Evolutionary conservation across 2,329 filamentous ascomycete genomes (phyloP).

Genomic region (Aureobasidium sp.): DNA sequence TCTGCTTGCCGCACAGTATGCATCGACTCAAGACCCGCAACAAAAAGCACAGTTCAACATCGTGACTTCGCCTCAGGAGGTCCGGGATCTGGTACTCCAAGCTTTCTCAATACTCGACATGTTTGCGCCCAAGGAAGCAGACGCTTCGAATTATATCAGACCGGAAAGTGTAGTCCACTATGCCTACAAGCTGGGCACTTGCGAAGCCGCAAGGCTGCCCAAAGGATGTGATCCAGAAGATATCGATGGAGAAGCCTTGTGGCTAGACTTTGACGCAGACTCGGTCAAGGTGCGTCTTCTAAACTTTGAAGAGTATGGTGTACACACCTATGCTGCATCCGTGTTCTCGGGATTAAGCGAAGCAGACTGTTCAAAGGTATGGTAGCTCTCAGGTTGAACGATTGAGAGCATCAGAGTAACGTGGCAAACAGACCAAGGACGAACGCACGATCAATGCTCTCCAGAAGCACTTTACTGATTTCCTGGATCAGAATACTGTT

Average conservation of each 20-base stretch:
- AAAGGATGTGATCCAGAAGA: not conserved
- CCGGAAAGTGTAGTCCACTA: not conserved
- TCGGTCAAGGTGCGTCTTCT: not conserved
- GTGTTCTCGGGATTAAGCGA: not conserved
- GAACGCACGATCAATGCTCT: not conserved
- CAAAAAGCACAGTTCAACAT: not conserved
- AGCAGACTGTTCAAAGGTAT: not conserved
- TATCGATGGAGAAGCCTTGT: not conserved
- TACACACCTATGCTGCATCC: not conserved
- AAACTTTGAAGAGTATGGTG: not conserved
- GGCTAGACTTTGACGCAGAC: not conserved
- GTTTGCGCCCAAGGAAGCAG: not conserved
- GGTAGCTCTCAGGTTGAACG: not conserved
- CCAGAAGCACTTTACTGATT: not conserved
- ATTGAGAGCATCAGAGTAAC: not conserved
- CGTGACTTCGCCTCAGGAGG: not conserved
- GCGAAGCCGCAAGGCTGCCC: not conserved
- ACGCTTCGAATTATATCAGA: not conserved
- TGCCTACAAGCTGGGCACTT: not conserved
- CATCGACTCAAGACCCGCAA: not conserved
- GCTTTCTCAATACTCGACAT: not conserved
- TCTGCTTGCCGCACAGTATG: not conserved
- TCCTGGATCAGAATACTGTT: not conserved
- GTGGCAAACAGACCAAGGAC: not conserved
- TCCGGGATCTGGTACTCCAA: not conserved